These are phyloP conservation scores for Paraglomus occultum DNA, from an alignment of 192 early-diverging fungal species.

Conservation along the genomic window DNA sequence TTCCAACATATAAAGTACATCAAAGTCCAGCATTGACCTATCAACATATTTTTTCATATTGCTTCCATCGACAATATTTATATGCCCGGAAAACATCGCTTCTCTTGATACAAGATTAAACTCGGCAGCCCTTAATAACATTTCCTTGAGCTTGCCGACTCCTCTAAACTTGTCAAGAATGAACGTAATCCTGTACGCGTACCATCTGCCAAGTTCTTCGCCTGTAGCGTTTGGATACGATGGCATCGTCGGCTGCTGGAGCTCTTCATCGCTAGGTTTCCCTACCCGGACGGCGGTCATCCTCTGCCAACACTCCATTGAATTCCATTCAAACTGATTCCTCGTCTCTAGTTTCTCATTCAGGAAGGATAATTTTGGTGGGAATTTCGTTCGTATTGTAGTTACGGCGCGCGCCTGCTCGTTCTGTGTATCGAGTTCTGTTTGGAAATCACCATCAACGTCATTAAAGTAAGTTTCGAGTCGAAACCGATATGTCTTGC, in stretches of 20 bases:
- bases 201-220: constrained; percentile 47
- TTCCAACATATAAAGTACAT: constrained; percentile 50
- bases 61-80: not conserved
- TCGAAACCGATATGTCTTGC: constrained; percentile 7
- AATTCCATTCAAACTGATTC: constrained; percentile 21
- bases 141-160: not conserved
- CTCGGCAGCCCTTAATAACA: constrained; percentile 34
- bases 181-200: constrained; percentile 37
- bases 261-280: not conserved
- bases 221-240: too few species aligned
- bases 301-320: constrained; percentile 32
- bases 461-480: constrained; percentile 42
- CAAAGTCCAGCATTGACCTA: constrained; percentile 31
- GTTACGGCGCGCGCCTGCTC: constrained; percentile 7
- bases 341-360: constrained; percentile 22
- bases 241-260: constrained; percentile 32
- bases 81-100: not conserved
- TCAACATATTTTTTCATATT: constrained; percentile 18
- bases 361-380: constrained; percentile 40
- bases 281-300: constrained; percentile 32
- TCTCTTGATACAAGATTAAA: constrained; percentile 34
- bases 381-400: constrained; percentile 42
- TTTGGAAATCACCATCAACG: constrained; percentile 22
- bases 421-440: constrained; percentile 30
- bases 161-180: not conserved